Evolutionary conservation across 257 asterid species (phyloP), one percentile per base, ranked within the genome.

Genomic region (Buddleja alternifolia): DNA sequence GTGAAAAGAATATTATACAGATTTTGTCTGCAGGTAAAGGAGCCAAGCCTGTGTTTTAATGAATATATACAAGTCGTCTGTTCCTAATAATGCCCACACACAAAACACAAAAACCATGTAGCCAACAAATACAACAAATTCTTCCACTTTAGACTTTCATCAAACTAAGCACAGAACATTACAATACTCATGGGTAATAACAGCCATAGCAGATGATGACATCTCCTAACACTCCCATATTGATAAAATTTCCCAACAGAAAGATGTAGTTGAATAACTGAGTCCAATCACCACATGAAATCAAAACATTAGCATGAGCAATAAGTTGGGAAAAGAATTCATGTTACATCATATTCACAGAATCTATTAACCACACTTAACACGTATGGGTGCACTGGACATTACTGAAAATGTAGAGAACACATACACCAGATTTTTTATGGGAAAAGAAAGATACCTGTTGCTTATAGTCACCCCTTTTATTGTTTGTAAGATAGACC

Each of bases 401-500:
- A 5, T 29, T 14, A 58, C 2, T 55, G 54, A 47, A 17, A 50
- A 58, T 34, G 73, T 36, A 70, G 59, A 20, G 16, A 62, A 64
- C 41, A 50, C 44, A 48, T 54, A 56, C 19, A 71, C 61, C 51
- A 57, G 45, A 56, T 12, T 12, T 42, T 10, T 15, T 74, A 51
- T 34, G 63, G 64, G 10, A 44, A 71, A 64, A 37, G 77, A 79
- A 69, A 79, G 32, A 69, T 74, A 90, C 99, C 97, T 88, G 95
- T 81, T 86, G 91, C 80, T 73, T 82, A 73, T 85, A 93, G 60
- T 81, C 77, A 7, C 93, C 95, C 56, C 75, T 77, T 71, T 79
- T 73, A 71, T 71, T 80, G 75, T 78, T 76, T 51, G 86, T 85
- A 68, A 88, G 95, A 73, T 84, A 93, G 57, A 93, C 86, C 78